Evolutionary conservation across 345 rosid species (phyloP).

Genomic region (Clarkia xantiana): DNA sequence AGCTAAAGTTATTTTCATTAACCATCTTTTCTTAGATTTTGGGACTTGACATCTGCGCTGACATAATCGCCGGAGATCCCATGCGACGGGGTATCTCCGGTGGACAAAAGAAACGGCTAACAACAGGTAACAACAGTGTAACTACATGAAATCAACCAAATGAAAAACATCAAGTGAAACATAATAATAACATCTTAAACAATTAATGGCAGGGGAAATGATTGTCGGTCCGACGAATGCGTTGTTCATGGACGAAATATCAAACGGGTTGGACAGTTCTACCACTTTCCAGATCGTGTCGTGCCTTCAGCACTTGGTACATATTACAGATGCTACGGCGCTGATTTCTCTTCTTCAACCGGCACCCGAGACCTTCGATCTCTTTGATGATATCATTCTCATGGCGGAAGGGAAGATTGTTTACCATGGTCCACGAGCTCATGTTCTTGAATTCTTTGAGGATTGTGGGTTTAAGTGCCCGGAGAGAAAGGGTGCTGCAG

Average conservation of each 20-base stretch:
- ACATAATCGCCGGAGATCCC: conserved; percentile 30
- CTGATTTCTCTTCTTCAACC: conserved; percentile 62
- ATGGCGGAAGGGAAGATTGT: conserved; percentile 51
- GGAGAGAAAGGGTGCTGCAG: conserved; percentile 45
- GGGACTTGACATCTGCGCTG: conserved; percentile 39
- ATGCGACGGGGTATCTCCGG: conserved; percentile 41
- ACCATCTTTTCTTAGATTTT: conserved; percentile 13
- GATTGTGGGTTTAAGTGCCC: conserved; percentile 51
- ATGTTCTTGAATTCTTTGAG: conserved; percentile 28
- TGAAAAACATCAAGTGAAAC: too few species aligned
- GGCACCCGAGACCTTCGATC: conserved; percentile 45
- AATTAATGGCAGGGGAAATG: conserved; percentile 39
- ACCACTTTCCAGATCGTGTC: conserved; percentile 45
- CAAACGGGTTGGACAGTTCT: conserved; percentile 58
- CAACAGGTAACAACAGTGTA: conserved; percentile 33
- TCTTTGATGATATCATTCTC: conserved; percentile 47
- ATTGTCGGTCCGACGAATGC: conserved; percentile 51
- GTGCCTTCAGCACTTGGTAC: conserved; percentile 49
- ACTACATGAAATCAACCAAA: too few species aligned
- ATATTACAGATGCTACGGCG: conserved; percentile 37
- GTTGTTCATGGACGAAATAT: conserved; percentile 59
- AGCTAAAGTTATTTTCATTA: too few species aligned
- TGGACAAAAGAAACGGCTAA: conserved; percentile 35
- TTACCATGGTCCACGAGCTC: conserved; percentile 40
- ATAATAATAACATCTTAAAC: too few species aligned